Conservation (phyloP, 176 grass and related monocot species). For the Oryza officinalis region DNA sequence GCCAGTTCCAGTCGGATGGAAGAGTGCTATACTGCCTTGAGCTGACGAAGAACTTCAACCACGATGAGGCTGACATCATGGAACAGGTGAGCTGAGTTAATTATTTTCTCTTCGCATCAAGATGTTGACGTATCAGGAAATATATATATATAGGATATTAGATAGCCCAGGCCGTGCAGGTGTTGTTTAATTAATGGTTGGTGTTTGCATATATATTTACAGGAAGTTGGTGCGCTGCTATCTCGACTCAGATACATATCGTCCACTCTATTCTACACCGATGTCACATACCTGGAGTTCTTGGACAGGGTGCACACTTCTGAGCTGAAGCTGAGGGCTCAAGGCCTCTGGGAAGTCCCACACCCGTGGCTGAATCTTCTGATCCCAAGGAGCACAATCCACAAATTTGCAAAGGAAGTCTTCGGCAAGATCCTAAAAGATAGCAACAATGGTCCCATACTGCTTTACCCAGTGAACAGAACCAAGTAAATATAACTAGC, state of each 20-base stretch:
- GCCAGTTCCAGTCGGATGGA: slow-evolving; percentile 77
- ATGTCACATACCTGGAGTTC: slow-evolving; percentile 85
- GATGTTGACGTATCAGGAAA: slow-evolving; percentile 24
- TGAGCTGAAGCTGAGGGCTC: slow-evolving; percentile 72
- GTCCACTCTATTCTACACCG: slow-evolving; percentile 83
- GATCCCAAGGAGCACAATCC: slow-evolving; percentile 67
- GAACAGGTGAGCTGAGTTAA: slow-evolving; percentile 51
- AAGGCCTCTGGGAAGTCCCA: slow-evolving; percentile 93
- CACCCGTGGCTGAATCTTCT: slow-evolving; percentile 98
- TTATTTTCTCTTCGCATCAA: not conserved
- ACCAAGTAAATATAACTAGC: slow-evolving; percentile 58
- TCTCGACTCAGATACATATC: slow-evolving; percentile 69
- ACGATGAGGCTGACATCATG: slow-evolving; percentile 47
- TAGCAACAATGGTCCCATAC: slow-evolving; percentile 85
- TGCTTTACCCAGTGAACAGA: slow-evolving; percentile 90
- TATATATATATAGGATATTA: not conserved
- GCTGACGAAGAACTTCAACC: slow-evolving; percentile 86
- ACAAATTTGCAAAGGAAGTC: slow-evolving; percentile 64
- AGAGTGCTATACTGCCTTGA: slow-evolving; percentile 84
- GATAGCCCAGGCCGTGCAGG: not conserved
- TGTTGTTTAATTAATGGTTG: slow-evolving; percentile 14
- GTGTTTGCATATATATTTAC: slow-evolving; percentile 20
- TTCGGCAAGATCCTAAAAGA: slow-evolving; percentile 93
- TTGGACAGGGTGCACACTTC: slow-evolving; percentile 86
- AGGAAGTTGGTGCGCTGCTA: slow-evolving; percentile 67